Evolutionary conservation across 495 filamentous ascomycete species (phyloP).

Genomic region (Penicillium canariense): DNA sequence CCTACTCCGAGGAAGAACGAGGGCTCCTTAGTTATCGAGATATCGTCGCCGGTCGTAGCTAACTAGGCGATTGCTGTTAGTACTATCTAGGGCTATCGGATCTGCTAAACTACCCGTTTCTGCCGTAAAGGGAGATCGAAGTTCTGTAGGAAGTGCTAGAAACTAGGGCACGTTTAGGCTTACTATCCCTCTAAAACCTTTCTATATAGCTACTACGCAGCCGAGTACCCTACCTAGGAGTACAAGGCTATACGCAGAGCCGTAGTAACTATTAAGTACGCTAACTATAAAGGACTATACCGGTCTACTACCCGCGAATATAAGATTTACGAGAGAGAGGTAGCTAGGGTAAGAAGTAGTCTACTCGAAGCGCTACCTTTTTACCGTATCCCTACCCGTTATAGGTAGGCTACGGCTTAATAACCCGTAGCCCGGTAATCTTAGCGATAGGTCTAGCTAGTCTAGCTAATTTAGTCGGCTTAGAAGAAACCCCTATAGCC

Average conservation of each 20-base stretch:
- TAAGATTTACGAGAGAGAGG: not conserved
- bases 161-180: constrained; percentile 3
- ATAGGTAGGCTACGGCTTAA: not conserved
- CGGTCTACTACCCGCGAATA: not conserved
- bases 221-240: not conserved
- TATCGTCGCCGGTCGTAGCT: constrained; percentile 16
- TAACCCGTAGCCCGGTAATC: not conserved
- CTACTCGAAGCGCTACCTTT: not conserved
- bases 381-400: not conserved
- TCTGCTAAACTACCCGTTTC: not conserved
- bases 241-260: not conserved
- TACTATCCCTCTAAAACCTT: not conserved
- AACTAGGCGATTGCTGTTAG: constrained; percentile 15
- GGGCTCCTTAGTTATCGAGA: constrained; percentile 20
- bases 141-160: constrained; percentile 4
- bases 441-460: no score
- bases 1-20: constrained; percentile 5
- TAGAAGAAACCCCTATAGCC: not conserved
- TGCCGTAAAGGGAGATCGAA: no score
- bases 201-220: not conserved
- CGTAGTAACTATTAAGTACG: not conserved
- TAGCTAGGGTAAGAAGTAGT: not conserved
- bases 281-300: not conserved
- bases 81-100: constrained; percentile 9
- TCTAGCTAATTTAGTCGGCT: not conserved